Percentiles rank a stretch among this genome's conserved stretches.
phyloP scores from a whole-genome alignment of 2,329 filamentous ascomycete species.

The Polychaeton citri region DNA sequence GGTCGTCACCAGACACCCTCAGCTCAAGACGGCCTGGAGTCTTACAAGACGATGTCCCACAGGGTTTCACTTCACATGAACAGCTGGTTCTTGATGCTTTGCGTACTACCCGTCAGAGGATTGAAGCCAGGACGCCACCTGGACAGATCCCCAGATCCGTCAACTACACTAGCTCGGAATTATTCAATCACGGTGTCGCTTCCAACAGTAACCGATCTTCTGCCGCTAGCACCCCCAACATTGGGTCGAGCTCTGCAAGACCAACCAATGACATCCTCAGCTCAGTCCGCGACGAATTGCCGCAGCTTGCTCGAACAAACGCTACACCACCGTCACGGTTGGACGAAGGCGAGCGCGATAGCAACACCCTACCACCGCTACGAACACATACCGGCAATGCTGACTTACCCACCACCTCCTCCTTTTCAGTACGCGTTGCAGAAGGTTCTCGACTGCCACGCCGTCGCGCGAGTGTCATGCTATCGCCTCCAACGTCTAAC shows the following conservation, averaged over 20 bases:
- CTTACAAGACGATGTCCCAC: slow-evolving; percentile 32
- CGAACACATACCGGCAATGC: background rate
- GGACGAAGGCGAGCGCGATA: slow-evolving; percentile 5
- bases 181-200: slow-evolving; percentile 10
- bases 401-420: slow-evolving; percentile 4
- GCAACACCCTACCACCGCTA: slow-evolving; percentile 17
- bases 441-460: slow-evolving; percentile 19
- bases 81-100: slow-evolving; percentile 33
- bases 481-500: slow-evolving; percentile 15
- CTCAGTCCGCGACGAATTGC: slow-evolving; percentile 14
- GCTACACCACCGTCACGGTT: slow-evolving; percentile 6
- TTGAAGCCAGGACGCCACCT: slow-evolving; percentile 27
- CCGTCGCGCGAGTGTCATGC: slow-evolving; percentile 27
- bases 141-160: slow-evolving; percentile 25
- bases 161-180: slow-evolving; percentile 26
- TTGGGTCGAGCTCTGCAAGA: slow-evolving; percentile 3
- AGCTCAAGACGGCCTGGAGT: too few relatives aligned
- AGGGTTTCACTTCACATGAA: slow-evolving; percentile 32
- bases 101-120: slow-evolving; percentile 28
- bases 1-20: too few relatives aligned
- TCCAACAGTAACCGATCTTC: slow-evolving; percentile 3
- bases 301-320: slow-evolving; percentile 15
- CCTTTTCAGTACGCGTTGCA: slow-evolving; percentile 4
- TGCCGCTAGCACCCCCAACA: slow-evolving; percentile 6
- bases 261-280: slow-evolving; percentile 14